A percentile compares a stretch with the other conserved stretches of the same genome.
These are phyloP conservation scores for Setaria viridis DNA, from an alignment of 202 grass and related monocot genomes.

Conservation along the genomic window DNA sequence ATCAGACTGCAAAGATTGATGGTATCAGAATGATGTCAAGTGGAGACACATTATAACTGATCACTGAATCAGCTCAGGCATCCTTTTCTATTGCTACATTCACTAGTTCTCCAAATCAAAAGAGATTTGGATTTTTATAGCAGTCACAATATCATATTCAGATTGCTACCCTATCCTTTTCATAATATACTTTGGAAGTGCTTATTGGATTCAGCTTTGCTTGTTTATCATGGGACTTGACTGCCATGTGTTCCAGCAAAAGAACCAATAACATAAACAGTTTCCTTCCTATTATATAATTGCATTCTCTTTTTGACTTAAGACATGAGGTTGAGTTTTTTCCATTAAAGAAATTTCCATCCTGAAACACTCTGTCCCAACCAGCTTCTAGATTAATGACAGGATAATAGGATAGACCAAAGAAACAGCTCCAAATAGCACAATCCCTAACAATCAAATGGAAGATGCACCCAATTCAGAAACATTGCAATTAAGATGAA, in stretches of 20 bases:
- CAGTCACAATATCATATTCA: no score
- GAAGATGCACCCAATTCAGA: not conserved
- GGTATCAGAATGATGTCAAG: not conserved
- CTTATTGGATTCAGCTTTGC: not conserved
- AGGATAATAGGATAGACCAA: not conserved
- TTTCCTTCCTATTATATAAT: not conserved
- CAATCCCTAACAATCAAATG: not conserved
- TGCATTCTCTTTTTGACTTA: not conserved
- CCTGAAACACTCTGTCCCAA: not conserved
- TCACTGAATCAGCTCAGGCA: not conserved
- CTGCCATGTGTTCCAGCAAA: not conserved
- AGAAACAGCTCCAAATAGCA: not conserved
- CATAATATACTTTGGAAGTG: no score
- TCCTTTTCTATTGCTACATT: not conserved
- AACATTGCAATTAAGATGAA: not conserved
- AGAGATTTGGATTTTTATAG: no score
- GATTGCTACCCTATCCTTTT: no score
- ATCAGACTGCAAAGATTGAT: constrained; percentile 56
- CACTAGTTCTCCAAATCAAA: not conserved
- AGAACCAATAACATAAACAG: not conserved
- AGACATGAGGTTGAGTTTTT: not conserved
- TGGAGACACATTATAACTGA: not conserved
- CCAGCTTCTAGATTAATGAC: not conserved
- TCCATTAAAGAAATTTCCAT: not conserved
- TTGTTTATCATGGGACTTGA: not conserved